These are phyloP conservation scores for Calonectria henricotiae DNA, from an alignment of 2,329 filamentous ascomycete species.

Conservation along the genomic window DNA sequence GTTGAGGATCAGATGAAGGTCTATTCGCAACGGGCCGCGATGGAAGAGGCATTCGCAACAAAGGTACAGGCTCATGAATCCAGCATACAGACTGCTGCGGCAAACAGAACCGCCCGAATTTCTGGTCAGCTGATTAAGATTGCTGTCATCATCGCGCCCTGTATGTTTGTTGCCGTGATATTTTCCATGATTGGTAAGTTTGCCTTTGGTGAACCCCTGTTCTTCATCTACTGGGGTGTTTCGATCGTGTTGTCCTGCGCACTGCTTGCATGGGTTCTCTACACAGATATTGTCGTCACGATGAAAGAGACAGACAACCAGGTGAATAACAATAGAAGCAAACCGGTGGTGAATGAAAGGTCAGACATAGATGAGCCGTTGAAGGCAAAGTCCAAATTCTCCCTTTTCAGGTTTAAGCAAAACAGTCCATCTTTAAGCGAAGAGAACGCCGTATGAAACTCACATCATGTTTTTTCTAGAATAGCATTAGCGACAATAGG, in stretches of 20 bases:
- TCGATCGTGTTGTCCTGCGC: constrained; percentile 2
- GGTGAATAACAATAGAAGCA: background rate
- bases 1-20: constrained; percentile 15
- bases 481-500: background rate
- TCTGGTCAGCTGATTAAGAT: constrained; percentile 7
- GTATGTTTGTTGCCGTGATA: constrained; percentile 10
- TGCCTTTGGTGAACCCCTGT: background rate
- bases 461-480: background rate
- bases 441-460: background rate
- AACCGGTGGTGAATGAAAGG: background rate
- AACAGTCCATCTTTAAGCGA: background rate
- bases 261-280: background rate
- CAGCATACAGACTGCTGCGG: background rate
- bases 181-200: constrained; percentile 20
- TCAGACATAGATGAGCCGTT: background rate
- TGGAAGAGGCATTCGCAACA: background rate
- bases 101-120: background rate
- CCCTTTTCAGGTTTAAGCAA: constrained; percentile 5
- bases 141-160: constrained; percentile 1
- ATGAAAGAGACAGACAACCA: background rate
- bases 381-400: background rate
- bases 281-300: background rate
- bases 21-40: constrained; percentile 2
- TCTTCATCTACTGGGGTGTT: constrained; percentile 15
- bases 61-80: background rate